phyloP scores from a whole-genome alignment of 2,329 filamentous ascomycete genomes.

The Plectosphaerella cucumerina region DNA sequence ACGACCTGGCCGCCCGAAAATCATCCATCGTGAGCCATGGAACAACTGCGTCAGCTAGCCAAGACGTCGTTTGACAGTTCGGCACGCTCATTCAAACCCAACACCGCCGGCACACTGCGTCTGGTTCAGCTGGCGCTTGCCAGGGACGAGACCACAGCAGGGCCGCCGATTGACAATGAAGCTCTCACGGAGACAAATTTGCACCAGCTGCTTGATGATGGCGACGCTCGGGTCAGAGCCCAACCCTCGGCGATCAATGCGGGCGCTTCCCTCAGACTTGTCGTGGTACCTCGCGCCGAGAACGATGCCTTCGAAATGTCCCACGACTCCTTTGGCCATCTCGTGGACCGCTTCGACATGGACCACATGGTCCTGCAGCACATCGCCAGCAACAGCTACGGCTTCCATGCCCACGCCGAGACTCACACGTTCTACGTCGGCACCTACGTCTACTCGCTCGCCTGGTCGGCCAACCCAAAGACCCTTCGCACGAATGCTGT shows the following conservation, averaged over 20 bases:
- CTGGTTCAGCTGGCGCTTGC: too few species aligned
- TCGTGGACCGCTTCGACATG: conserved; percentile 1
- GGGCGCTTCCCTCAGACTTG: conserved; percentile 1
- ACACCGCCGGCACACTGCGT: too few species aligned
- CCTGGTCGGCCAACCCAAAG: conserved; percentile 6
- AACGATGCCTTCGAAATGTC: conserved; percentile 5
- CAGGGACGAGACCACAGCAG: neutral
- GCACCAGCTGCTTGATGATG: too few species aligned
- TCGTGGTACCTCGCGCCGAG: conserved; percentile 2
- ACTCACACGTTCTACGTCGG: conserved; percentile 9
- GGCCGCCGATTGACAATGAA: neutral
- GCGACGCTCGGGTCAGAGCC: too few species aligned
- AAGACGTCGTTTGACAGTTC: too few species aligned
- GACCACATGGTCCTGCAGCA: conserved; percentile 7
- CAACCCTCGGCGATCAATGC: neutral
- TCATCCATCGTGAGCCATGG: too few species aligned
- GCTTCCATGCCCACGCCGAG: conserved; percentile 2
- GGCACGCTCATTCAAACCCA: too few species aligned
- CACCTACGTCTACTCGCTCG: conserved; percentile 8
- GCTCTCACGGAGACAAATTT: neutral
- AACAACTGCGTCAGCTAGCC: too few species aligned
- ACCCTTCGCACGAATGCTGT: conserved; percentile 6
- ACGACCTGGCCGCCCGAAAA: too few species aligned
- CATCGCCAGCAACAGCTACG: conserved; percentile 6
- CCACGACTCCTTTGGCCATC: neutral